Evolutionary conservation across 306 rosid genomes (phyloP), one percentile per base, ranked within the genome.

Genomic region (Sicyos edulis): DNA sequence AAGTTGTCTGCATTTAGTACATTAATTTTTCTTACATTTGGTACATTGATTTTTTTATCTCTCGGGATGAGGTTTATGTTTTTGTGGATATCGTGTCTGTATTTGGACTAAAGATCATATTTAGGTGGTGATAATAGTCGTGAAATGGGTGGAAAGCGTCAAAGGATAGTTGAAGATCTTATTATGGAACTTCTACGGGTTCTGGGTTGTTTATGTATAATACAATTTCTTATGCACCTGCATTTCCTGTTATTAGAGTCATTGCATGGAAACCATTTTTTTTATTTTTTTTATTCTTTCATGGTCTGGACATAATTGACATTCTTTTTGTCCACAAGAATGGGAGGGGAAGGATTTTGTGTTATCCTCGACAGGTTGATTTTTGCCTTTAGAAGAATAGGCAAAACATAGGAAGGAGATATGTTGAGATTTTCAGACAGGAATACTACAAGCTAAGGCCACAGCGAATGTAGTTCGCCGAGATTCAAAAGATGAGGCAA

Each of bases 371-470:
- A n/a, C n/a, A n/a, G n/a, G n/a, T n/a, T n/a, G n/a, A n/a, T n/a
- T n/a, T n/a, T n/a, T n/a, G n/a, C n/a, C n/a, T n/a, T n/a, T n/a
- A n/a, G n/a, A n/a, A n/a, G n/a, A n/a, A n/a, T n/a, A n/a, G n/a
- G n/a, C n/a, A n/a, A n/a, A n/a, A n/a, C n/a, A n/a, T n/a, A n/a
- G n/a, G n/a, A n/a, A n/a, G n/a, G n/a, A n/a, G n/a, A n/a, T 78
- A 92, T 54, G 95, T 90, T 32, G 98, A 92, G 83, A 91, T 92
- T 72, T 92, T 86, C 86, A 86, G 98, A 75, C 98, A 92, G 81
- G 98, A 92, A 75, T 92, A 92, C 83, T 92, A 92, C 69, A 92
- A n/a, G n/a, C n/a, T n/a, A n/a, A 86, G 85, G 98, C 96, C 19
- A 83, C 89, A 67, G 96, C 96, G 8, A 79, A 82, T 49, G 91